Base-by-base conservation (phyloP, 768 basidiomycete genomes). In the Gymnopilus junonius region DNA sequence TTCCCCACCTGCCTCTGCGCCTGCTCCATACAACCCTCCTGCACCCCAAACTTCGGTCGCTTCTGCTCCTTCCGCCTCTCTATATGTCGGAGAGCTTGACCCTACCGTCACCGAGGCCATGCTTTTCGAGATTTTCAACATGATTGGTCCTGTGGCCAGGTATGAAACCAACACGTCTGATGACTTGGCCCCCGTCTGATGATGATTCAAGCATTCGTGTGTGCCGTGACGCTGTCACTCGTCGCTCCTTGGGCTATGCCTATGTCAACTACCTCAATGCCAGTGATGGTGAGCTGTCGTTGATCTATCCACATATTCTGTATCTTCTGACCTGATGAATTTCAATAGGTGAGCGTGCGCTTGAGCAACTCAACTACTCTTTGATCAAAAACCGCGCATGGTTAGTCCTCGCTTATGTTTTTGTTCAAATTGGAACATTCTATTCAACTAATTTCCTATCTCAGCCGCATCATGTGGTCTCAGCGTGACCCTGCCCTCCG, bases 121-220 rank as follows among this genome's bases (percentile, higher is more conserved):
- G 95, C 87, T 99, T 58, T 99, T 99, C 75, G 97, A 99, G 84
- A 99, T 99, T 77, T 99, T 99, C 85, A 97, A 97, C 78, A 97
- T 99, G 94, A 95, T 99, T 79, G 97, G 97, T 56, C 97, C 97
- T 53, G 97, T 99, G 67, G 95, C 95, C 46, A 96, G 94, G 95
- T 94, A 67, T 66, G 89, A 78, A 31, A 6, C 57, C 54, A 54
- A n/a, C 35, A n/a, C 29, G 23, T 40, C 32, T 57, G 17, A 51
- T 34, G 45, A 53, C 62, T 57, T 63, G 59, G 60, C 31, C 56
- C 55, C 37, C 58, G 42, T 61, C 43, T 63, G n/a, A 55, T 29
- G 25, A 43, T 43, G 42, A 53, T 67, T 15, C 55, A 65, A 95
- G 95, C 77, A 99, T 99, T 76, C 97, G 97, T 81, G 97, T 99